A percentile compares a stretch with the other conserved stretches of the same genome.
These are phyloP conservation scores for Crassisporium funariophilum DNA, from an alignment of 768 basidiomycete genomes.

Conservation along the genomic window DNA sequence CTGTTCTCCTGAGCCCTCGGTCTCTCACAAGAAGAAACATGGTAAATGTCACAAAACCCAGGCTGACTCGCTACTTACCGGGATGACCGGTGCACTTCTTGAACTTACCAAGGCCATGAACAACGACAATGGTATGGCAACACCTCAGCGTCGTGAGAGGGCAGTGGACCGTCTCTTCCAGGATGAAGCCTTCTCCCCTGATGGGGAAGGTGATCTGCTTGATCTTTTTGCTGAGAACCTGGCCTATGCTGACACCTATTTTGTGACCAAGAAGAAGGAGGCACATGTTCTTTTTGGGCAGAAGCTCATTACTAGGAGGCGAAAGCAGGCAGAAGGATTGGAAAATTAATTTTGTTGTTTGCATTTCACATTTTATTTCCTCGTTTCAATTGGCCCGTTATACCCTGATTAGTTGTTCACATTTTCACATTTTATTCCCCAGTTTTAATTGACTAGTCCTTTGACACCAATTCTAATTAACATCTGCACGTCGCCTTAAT, in stretches of 20 bases:
- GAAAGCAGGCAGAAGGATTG: no score
- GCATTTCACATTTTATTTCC: no score
- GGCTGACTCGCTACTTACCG: no score
- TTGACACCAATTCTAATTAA: neutral
- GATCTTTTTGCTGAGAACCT: neutral
- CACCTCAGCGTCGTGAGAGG: no score
- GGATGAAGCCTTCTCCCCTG: neutral
- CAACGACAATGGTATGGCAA: no score
- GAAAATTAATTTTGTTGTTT: no score
- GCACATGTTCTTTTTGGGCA: neutral
- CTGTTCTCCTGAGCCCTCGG: neutral
- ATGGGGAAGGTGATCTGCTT: neutral
- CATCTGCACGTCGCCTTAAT: neutral
- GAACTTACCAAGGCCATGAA: no score
- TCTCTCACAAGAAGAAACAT: neutral
- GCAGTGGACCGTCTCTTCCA: neutral
- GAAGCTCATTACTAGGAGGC: neutral
- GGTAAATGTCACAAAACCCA: neutral
- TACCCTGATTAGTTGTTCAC: neutral
- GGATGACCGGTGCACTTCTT: no score
- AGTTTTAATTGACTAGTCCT: neutral
- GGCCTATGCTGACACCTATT: neutral
- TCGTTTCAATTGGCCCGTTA: no score
- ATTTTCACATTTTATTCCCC: neutral
- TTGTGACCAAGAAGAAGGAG: neutral